Evolutionary conservation across 2,329 filamentous ascomycete species (phyloP), one percentile per base, ranked within the genome.

Genomic region (Penicillium sclerotiorum): DNA sequence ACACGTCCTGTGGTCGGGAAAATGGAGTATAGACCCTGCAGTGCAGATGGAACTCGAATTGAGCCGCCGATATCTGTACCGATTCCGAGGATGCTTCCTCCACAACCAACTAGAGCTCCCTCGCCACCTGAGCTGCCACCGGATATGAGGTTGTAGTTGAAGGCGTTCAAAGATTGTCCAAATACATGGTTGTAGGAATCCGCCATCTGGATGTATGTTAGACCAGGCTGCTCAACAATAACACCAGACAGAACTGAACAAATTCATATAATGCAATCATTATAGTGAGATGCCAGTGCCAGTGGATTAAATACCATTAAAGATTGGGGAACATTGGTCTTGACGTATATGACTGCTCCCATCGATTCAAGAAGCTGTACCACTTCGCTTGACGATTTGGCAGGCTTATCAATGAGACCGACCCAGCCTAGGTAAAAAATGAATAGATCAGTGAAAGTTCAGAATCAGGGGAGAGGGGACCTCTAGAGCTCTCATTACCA

Each of bases 61-160:
- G 71, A 75, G 8, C 79, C 78, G n/a, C 79, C 79, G 7, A 82
- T 75, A 57, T 82, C 80, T 3, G 80, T 81, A 2, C 79, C 80
- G 1, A 81, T 73, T 3, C 79, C 80, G 0, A 82, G 56, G 0
- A 77, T 55, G 8, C 73, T 77, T 0, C 79, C 79, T 17, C 74
- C 63, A 58, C 77, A 72, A 0, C 73, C 77, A 2, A 82, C 43
- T 3, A 82, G 64, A 2, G 79, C 78, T 17, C 76, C 78, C 63
- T 82, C 79, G 15, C 79, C 80, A 8, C 79, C 80, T 3, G 74
- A 77, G 51, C 73, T 77, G 8, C 79, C 80, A 3, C 80, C 80
- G 2, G 77, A 75, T 4, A 79, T 81, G 15, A 80, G 65, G 2
- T 65, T 59, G 8, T 61, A 66, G 49, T 80, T 79, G 45, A 73